Conservation (phyloP, 768 basidiomycete genomes). For the Baorangia bicolor region DNA sequence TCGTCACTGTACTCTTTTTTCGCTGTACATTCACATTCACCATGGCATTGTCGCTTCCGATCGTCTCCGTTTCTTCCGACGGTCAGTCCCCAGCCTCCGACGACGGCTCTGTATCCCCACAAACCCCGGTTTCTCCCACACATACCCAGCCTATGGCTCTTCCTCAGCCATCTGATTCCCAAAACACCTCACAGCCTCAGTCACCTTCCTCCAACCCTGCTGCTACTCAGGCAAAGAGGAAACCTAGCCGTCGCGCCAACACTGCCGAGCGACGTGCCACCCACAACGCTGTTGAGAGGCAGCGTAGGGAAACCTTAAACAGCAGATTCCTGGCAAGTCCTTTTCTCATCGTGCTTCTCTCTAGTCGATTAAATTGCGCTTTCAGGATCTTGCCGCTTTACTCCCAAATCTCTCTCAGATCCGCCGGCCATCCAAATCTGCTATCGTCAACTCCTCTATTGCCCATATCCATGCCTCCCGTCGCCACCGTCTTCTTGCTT, state of each 20-base stretch:
- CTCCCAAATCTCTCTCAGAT: constrained; percentile 90
- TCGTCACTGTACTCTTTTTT: constrained; percentile 8
- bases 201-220: constrained; percentile 25
- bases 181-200: constrained; percentile 20
- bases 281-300: constrained; percentile 96
- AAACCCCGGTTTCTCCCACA: constrained; percentile 48
- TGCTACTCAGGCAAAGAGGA: constrained; percentile 60
- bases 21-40: constrained; percentile 15
- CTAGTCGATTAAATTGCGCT: constrained; percentile 15
- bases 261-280: constrained; percentile 95
- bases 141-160: constrained; percentile 37
- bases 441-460: constrained; percentile 95
- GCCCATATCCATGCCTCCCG: constrained; percentile 83
- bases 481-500: constrained; percentile 76
- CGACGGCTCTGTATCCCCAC: constrained; percentile 44
- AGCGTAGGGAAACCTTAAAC: constrained; percentile 90
- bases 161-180: constrained; percentile 27
- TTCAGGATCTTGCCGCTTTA: constrained; percentile 83
- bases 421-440: constrained; percentile 92
- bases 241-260: constrained; percentile 86
- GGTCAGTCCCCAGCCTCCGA: constrained; percentile 42
- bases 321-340: constrained; percentile 78
- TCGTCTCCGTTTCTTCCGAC: constrained; percentile 38
- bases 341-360: constrained; percentile 9
- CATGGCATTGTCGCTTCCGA: constrained; percentile 41